Evolutionary conservation across 768 basidiomycete species (phyloP), one percentile per base, ranked within the genome.

Genomic region (Imleria badia): DNA sequence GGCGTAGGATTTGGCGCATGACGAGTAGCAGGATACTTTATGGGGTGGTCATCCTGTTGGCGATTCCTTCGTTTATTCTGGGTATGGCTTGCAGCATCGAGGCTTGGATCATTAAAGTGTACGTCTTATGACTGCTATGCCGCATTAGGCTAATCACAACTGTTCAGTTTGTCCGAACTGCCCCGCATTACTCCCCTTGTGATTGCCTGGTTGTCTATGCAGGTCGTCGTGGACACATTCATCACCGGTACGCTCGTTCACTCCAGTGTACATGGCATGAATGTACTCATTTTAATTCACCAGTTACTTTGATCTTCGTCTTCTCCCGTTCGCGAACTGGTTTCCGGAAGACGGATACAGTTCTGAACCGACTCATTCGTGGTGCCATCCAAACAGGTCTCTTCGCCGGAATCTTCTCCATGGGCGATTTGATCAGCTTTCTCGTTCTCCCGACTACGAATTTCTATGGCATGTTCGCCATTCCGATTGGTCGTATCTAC

Each of bases 321-420:
- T 20, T 35, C 26, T 45, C 13, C 9, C 51, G 45, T 33, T 75
- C 75, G 6, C 72, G 76, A 49, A 83, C 81, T 15, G 81, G 83
- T 17, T 79, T 81, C 66, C 70, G 69, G 15, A 76, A 68, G 58
- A 83, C 78, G 6, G 80, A 84, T 57, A 78, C 73, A 0, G 72
- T 81, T 17, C 17, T 58, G 23, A 55, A 55, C 26, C 47, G 38
- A 22, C 19, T 58, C 12, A 55, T 55, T 30, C 47, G 53, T n/a
- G 56, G 47, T 36, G 53, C 52, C 10, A 55, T 58, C 38, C 56
- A 49, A 29, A 45, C 56, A 1, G 53, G 53, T 11, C 26, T 58
- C 31, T 40, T 58, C 5, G 17, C 56, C 1, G 22, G 30, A 2
- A 45, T 49, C 15, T 57, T 57, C 51, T 15, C 40, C 13, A 1